Evolutionary conservation across 352 stramenopile species (phyloP).

Genomic region (Phytophthora citrophthora): DNA sequence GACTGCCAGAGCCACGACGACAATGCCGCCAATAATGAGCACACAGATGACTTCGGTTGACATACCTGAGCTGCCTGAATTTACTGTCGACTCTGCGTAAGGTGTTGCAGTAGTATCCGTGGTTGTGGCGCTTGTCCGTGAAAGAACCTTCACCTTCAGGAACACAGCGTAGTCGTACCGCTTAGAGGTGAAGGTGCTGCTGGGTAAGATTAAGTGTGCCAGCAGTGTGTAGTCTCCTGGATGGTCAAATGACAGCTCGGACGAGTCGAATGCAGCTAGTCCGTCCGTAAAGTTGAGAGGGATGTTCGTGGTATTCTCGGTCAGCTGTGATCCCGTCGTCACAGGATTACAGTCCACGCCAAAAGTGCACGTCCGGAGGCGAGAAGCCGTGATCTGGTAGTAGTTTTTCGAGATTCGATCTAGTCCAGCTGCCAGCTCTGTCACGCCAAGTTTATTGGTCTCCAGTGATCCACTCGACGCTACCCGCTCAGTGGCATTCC

Average conservation of each 20-base stretch:
- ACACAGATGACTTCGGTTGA: constrained; percentile 70
- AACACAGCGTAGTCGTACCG: constrained; percentile 78
- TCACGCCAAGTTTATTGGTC: constrained; percentile 56
- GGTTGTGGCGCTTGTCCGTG: constrained; percentile 24
- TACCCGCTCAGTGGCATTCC: constrained; percentile 65
- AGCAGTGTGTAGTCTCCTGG: constrained; percentile 61
- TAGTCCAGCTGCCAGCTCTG: constrained; percentile 45
- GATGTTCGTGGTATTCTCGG: constrained; percentile 56
- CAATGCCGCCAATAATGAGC: constrained; percentile 76
- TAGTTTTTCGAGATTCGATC: constrained; percentile 62
- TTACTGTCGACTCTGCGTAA: constrained; percentile 34
- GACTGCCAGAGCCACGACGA: constrained; percentile 61
- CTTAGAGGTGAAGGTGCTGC: constrained; percentile 39
- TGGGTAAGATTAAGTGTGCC: constrained; percentile 70
- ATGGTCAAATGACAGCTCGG: constrained; percentile 56
- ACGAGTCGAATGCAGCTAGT: constrained; percentile 55
- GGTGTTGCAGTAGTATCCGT: constrained; percentile 43
- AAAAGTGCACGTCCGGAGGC: constrained; percentile 53
- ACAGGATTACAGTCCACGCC: constrained; percentile 66
- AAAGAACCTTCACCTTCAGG: constrained; percentile 47
- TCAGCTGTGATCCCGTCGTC: constrained; percentile 42
- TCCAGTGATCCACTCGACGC: constrained; percentile 37
- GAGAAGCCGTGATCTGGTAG: constrained; percentile 63
- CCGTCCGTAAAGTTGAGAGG: constrained; percentile 63
- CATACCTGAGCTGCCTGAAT: constrained; percentile 39